Evolutionary conservation across 2,329 filamentous ascomycete genomes (phyloP).

Genomic region (Seiridium cupressi): DNA sequence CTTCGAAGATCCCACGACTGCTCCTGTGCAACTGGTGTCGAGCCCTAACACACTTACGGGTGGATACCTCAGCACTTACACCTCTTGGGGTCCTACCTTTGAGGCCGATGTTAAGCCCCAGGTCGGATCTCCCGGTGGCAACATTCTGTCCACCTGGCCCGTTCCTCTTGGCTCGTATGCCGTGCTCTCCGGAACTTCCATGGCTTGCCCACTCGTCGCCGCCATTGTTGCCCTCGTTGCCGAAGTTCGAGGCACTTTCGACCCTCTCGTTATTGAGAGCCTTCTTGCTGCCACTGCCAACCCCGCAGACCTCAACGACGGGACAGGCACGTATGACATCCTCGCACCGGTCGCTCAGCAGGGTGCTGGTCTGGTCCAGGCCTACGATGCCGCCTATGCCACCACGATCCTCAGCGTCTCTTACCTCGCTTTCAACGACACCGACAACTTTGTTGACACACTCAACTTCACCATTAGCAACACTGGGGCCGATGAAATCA

Average conservation of each 20-base stretch:
- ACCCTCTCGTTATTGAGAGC: conserved; percentile 48
- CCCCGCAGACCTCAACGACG: conserved; percentile 48
- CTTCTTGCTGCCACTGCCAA: conserved; percentile 48
- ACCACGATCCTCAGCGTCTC: conserved; percentile 52
- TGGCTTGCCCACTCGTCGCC: conserved; percentile 57
- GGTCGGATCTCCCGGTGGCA: conserved; percentile 53
- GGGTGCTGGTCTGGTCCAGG: conserved; percentile 59
- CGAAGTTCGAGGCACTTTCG: conserved; percentile 48
- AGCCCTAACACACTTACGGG: conserved; percentile 40
- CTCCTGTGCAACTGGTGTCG: conserved; percentile 18
- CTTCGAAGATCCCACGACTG: conserved; percentile 39
- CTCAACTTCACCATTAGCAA: conserved; percentile 57
- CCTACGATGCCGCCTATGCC: conserved; percentile 55
- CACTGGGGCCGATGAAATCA: conserved; percentile 43
- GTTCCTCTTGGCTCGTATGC: conserved; percentile 43
- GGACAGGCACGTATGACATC: conserved; percentile 29
- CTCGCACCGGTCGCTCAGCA: conserved; percentile 59
- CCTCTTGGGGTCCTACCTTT: conserved; percentile 61
- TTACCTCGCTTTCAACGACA: conserved; percentile 65
- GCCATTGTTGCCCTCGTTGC: conserved; percentile 54
- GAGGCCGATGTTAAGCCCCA: conserved; percentile 57
- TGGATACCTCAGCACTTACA: conserved; percentile 51
- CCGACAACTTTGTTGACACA: conserved; percentile 48
- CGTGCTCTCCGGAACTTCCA: conserved; percentile 57
- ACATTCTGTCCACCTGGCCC: conserved; percentile 58